Evolutionary conservation across 805 yeast species (phyloP), one percentile per base, ranked within the genome.

Genomic region (Wickerhamomyces kurtzmanii): DNA sequence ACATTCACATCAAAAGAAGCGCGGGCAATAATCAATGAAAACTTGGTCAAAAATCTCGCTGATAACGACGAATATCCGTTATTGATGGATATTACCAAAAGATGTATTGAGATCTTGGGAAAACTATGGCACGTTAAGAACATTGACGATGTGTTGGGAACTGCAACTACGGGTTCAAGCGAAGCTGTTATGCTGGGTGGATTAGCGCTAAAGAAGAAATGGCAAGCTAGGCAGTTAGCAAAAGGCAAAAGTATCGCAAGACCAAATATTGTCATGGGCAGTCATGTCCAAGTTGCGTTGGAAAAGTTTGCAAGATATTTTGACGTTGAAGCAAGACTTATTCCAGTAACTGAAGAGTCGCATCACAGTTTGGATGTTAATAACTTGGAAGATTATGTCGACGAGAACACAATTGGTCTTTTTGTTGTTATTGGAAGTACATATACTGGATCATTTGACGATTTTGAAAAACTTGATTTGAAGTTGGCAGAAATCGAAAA

Each of bases 101-200:
- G 96, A 40, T 85, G 95, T 55, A 71, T 86, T 32, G 70, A 85
- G 15, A 86, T 86, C 41, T 49, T 86, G 35, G 75, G 85, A 8
- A 69, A 77, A 45, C 51, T 86, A 43, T 86, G 96, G 96, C 60
- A 84, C 46, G 43, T 24, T 11, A 40, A 35, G 15, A 34, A 36
- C 7, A 29, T 29, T 12, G 47, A 49, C 9, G 43, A 46, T 21
- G 74, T 93, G 4, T 62, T 84, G 17, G 96, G 96, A 15, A 75
- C 94, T 9, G 91, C 95, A 15, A 83, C 94, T 30, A 86, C 95
- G 2, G 96, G 96, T 5, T 85, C 95, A 2, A 76, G 89, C 2
- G 96, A 86, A 52, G 96, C 96, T 6, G 76, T 87, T 42, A 84
- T 85, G 82, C 69, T 86, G 29, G 96, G 93, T 24, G 96, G 96